These are phyloP conservation scores for Parafenestella ontariensis DNA, from an alignment of 2,329 filamentous ascomycete species.

Conservation along the genomic window DNA sequence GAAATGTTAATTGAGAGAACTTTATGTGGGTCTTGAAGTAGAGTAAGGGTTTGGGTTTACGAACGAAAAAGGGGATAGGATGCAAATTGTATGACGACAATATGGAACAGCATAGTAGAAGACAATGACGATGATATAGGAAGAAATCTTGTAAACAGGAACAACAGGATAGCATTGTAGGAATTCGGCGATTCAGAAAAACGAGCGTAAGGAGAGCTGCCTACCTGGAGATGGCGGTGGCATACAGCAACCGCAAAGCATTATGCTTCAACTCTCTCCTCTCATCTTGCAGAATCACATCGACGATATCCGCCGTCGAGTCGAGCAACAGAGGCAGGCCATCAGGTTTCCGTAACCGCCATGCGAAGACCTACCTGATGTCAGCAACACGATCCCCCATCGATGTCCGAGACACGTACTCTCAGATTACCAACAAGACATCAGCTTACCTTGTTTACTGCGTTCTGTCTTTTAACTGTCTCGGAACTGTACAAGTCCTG, in stretches of 20 bases:
- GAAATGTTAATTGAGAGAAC: conserved; percentile 4
- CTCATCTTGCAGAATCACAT: conserved; percentile 71
- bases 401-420: background rate
- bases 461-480: conserved; percentile 40
- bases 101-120: too few species aligned
- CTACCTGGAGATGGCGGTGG: conserved; percentile 75
- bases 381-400: conserved; percentile 17
- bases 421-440: background rate
- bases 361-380: conserved; percentile 41
- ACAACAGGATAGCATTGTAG: background rate
- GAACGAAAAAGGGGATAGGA: background rate
- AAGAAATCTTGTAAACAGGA: background rate
- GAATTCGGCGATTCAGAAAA: background rate
- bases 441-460: conserved; percentile 49
- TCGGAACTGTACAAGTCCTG: conserved; percentile 65
- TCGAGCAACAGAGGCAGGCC: conserved; percentile 76
- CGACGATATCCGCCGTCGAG: conserved; percentile 75
- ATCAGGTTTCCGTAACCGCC: conserved; percentile 40
- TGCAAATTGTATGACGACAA: too few species aligned
- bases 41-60: background rate
- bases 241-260: conserved; percentile 72
- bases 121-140: background rate
- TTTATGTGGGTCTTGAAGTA: background rate
- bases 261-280: conserved; percentile 58
- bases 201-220: conserved; percentile 4